Evolutionary conservation across 2,329 filamentous ascomycete genomes (phyloP).

Genomic region (Rosellinia necatrix): DNA sequence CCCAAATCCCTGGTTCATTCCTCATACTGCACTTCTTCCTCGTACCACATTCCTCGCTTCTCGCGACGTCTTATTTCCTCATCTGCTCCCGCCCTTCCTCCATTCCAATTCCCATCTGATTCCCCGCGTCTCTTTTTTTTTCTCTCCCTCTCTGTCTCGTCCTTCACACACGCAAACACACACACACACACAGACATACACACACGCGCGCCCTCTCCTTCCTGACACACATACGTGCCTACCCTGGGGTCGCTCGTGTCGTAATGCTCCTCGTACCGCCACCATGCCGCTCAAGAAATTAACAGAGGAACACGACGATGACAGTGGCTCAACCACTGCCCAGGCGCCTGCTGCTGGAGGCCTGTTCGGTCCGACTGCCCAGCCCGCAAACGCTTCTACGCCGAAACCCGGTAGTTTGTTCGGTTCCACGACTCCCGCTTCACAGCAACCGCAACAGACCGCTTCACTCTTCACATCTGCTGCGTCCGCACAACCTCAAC

Average conservation of each 20-base stretch:
- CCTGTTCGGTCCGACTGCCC: constrained; percentile 38
- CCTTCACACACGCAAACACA: no score
- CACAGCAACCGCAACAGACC: constrained; percentile 39
- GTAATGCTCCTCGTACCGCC: not conserved
- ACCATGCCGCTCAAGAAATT: constrained; percentile 29
- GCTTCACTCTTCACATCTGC: constrained; percentile 42
- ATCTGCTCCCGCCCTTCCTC: no score
- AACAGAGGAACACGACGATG: constrained; percentile 10
- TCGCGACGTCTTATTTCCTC: no score
- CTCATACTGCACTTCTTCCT: not conserved
- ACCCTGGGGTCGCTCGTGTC: not conserved
- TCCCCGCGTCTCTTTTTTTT: no score
- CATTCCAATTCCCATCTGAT: no score
- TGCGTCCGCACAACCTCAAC: constrained; percentile 35
- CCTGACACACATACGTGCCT: no score
- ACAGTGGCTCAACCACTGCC: constrained; percentile 39
- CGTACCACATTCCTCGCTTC: not conserved
- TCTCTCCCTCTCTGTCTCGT: no score
- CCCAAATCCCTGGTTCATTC: not conserved
- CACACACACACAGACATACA: no score
- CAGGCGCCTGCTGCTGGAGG: constrained; percentile 42
- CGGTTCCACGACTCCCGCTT: constrained; percentile 29
- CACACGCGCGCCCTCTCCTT: no score
- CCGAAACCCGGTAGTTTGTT: constrained; percentile 41
- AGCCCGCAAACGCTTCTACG: constrained; percentile 28